phyloP scores from a whole-genome alignment of 768 basidiomycete species.

The Leccinum disarticulatum region DNA sequence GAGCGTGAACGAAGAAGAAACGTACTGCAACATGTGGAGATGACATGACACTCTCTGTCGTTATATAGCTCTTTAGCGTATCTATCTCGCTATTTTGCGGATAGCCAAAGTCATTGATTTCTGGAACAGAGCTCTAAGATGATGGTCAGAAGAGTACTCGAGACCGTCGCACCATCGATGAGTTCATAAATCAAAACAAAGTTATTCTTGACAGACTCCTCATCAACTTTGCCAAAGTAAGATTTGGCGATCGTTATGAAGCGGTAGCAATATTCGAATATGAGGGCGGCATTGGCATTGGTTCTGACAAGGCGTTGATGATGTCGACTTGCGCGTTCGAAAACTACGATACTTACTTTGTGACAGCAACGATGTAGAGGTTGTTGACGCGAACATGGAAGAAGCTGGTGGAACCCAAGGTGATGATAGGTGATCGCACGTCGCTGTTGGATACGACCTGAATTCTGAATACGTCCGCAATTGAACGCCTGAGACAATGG shows the following conservation, averaged over 20 bases:
- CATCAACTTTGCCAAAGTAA: conserved; percentile 98
- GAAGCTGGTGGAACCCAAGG: conserved; percentile 96
- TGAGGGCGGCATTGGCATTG: conserved; percentile 95
- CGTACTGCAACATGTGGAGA: conserved; percentile 80
- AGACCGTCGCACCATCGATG: conserved; percentile 70
- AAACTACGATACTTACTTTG: conserved; percentile 63
- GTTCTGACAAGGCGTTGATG: conserved; percentile 49
- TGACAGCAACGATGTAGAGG: conserved; percentile 92
- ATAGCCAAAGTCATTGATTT: conserved; percentile 98
- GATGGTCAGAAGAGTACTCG: conserved; percentile 10
- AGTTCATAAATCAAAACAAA: conserved; percentile 98
- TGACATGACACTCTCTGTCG: conserved; percentile 92
- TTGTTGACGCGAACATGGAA: conserved; percentile 97
- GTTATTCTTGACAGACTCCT: conserved; percentile 98
- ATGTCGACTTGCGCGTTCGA: not conserved
- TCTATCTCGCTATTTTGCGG: conserved; percentile 99
- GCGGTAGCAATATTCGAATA: conserved; percentile 97
- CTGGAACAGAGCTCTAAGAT: conserved; percentile 39
- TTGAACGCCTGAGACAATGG: conserved; percentile 68
- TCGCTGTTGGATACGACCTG: conserved; percentile 98
- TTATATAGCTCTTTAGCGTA: conserved; percentile 96
- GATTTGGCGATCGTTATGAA: conserved; percentile 93
- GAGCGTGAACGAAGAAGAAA: not conserved
- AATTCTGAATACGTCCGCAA: conserved; percentile 97
- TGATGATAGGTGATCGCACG: conserved; percentile 95